Base-by-base conservation (phyloP, 2,329 filamentous ascomycete genomes). In the Hirsutella minnesotensis region DNA sequence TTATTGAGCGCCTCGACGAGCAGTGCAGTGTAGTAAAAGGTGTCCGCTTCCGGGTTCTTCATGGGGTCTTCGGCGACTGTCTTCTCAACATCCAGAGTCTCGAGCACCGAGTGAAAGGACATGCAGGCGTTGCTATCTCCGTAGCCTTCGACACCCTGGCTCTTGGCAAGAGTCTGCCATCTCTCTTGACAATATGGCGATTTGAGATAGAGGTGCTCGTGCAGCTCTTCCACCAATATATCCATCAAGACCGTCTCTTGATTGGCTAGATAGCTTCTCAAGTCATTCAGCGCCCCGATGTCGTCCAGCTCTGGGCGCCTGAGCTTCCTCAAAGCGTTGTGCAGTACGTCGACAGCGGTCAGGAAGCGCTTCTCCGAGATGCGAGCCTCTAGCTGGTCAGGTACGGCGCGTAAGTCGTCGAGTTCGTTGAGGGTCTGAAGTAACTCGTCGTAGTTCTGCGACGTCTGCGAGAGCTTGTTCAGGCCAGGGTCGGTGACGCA, bases 321-420 rank as follows among this genome's bases (percentile, higher is more conserved):
- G 53, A 96, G 78, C 57, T 87, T 81, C 41, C 86, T 79, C 46
- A 95, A 68, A 1, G 87, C 90, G 57, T 85, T 86, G 56, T 95
- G 88, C 40, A 98, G 69, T 31, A 95, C 82, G 50, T 95, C 89
- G 38, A 98, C 90, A 3, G 92, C 92, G 4, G 84, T 84, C 49
- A 98, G 63, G 57, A 98, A 98, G 41, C 87, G 79, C 65, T 98
- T 98, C 62, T 96, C 92, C 1, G 89, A 95, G 59, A 98, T 95
- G 44, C 86, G 80, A 21, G 89, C 87, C 61, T 98, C 92, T 12
- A 98, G 71, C 60, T 90, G 86, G 61, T 95, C 90, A 0, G 92
- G 92, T 7, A 98, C 81, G 29, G 82, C 75, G 48, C 94, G 84
- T 34, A 98, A 69, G 53, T 95, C 86, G 57, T 98, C 89, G 43